phyloP scores from a whole-genome alignment of 208 protist species.

The Histomonas meleagridis region DNA sequence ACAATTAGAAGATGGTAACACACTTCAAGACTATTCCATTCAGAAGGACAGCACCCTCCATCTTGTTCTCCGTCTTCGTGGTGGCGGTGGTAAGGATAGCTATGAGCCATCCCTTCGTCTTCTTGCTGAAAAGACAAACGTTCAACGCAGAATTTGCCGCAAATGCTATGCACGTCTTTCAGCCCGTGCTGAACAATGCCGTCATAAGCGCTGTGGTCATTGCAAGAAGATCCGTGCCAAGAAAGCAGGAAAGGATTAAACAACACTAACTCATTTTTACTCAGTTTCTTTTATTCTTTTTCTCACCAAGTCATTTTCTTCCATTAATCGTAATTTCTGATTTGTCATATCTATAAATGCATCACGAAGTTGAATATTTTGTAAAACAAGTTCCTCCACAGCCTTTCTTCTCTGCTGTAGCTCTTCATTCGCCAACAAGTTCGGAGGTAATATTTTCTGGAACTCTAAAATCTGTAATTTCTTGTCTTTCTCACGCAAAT shows the following conservation, averaged over 20 bases:
- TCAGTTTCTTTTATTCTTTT: neutral
- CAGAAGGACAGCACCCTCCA: constrained; percentile 39
- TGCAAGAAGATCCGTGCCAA: constrained; percentile 24
- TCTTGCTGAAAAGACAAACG: constrained; percentile 27
- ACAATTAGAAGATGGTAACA: constrained; percentile 73
- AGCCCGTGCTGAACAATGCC: neutral
- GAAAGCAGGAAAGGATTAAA: neutral
- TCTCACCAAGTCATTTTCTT: neutral
- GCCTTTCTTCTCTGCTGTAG: neutral
- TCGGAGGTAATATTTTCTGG: neutral
- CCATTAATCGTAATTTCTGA: neutral
- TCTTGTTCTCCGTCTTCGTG: constrained; percentile 39
- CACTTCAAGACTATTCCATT: constrained; percentile 52
- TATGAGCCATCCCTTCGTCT: constrained; percentile 2
- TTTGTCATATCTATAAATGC: constrained; percentile 25
- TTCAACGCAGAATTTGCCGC: neutral
- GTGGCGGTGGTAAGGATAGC: constrained; percentile 92
- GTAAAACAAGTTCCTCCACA: neutral
- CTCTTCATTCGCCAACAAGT: neutral
- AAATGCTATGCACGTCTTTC: constrained; percentile 34
- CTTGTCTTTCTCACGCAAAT: neutral
- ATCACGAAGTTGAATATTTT: neutral
- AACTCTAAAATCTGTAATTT: neutral
- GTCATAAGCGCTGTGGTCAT: constrained; percentile 5
- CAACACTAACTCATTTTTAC: neutral